These are phyloP conservation scores for Hygrophorus russula DNA, from an alignment of 768 basidiomycete species.

Conservation along the genomic window DNA sequence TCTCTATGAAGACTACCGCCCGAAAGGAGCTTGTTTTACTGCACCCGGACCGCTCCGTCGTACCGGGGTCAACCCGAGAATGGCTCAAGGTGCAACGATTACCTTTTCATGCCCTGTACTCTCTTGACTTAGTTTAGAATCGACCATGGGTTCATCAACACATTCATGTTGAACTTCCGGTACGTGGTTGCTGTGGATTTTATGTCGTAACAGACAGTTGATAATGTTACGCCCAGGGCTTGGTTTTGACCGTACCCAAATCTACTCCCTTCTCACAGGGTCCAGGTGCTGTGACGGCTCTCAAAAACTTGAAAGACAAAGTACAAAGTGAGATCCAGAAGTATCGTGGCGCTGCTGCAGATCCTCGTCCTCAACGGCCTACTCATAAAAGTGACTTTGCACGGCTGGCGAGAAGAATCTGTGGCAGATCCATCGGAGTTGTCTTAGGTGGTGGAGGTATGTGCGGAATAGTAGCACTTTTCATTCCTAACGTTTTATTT, in stretches of 20 bases:
- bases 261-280: constrained; percentile 51
- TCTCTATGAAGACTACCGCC: constrained; percentile 98
- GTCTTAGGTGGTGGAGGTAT: constrained; percentile 87
- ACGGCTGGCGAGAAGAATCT: constrained; percentile 79
- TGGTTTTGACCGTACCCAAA: constrained; percentile 58
- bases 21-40: constrained; percentile 91
- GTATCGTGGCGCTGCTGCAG: constrained; percentile 58
- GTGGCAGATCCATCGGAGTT: constrained; percentile 87
- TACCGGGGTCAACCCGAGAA: constrained; percentile 84
- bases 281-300: constrained; percentile 76
- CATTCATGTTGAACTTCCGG: constrained; percentile 86
- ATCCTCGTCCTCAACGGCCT: constrained; percentile 62
- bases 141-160: constrained; percentile 96
- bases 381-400: constrained; percentile 87
- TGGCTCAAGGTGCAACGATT: constrained; percentile 72
- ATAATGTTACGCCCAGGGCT: constrained; percentile 36
- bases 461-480: too few species aligned
- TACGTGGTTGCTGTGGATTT: constrained; percentile 20
- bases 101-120: neutral
- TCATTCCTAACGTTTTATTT: too few species aligned
- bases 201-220: neutral
- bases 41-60: constrained; percentile 83
- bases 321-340: constrained; percentile 85
- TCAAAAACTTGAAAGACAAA: constrained; percentile 87
- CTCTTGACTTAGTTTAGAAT: constrained; percentile 34